Evolutionary conservation across 169 alveolate species (phyloP).

Genomic region (Theileria equi): DNA sequence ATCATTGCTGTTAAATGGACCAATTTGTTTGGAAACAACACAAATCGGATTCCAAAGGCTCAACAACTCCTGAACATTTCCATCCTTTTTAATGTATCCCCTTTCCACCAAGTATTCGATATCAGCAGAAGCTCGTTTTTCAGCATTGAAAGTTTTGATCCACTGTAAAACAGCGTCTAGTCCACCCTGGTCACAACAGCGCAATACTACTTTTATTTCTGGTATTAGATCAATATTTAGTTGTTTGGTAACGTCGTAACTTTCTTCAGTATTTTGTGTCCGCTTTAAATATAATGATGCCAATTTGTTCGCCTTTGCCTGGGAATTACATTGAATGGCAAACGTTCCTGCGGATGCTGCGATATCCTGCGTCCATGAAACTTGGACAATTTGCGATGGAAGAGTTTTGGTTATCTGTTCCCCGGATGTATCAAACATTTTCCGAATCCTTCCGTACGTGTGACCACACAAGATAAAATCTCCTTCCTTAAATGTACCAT

Average conservation of each 20-base stretch:
- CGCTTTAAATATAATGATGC: constrained; percentile 22
- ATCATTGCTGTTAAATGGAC: constrained; percentile 80
- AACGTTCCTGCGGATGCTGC: constrained; percentile 21
- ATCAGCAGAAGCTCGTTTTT: constrained; percentile 29
- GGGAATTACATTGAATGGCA: constrained; percentile 17
- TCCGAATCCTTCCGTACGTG: constrained; percentile 41
- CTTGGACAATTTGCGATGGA: constrained; percentile 70
- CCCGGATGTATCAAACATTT: constrained; percentile 41
- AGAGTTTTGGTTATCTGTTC: constrained; percentile 56
- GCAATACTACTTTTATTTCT: constrained; percentile 71
- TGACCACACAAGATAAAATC: constrained; percentile 50
- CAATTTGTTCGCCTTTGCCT: constrained; percentile 16
- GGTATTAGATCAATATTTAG: constrained; percentile 21
- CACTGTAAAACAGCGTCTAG: constrained; percentile 82
- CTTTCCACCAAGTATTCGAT: constrained; percentile 32
- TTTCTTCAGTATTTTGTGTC: background rate
- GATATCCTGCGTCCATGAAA: constrained; percentile 34
- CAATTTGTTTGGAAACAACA: constrained; percentile 78
- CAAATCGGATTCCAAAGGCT: constrained; percentile 68
- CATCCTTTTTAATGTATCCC: constrained; percentile 12
- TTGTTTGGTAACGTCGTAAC: too few species aligned
- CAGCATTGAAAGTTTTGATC: constrained; percentile 58
- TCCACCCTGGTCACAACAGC: constrained; percentile 86
- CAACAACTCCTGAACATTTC: constrained; percentile 4
- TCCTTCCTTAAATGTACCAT: constrained; percentile 58